Evolutionary conservation across 352 stramenopile species (phyloP).

Genomic region (Phytophthora sojae): DNA sequence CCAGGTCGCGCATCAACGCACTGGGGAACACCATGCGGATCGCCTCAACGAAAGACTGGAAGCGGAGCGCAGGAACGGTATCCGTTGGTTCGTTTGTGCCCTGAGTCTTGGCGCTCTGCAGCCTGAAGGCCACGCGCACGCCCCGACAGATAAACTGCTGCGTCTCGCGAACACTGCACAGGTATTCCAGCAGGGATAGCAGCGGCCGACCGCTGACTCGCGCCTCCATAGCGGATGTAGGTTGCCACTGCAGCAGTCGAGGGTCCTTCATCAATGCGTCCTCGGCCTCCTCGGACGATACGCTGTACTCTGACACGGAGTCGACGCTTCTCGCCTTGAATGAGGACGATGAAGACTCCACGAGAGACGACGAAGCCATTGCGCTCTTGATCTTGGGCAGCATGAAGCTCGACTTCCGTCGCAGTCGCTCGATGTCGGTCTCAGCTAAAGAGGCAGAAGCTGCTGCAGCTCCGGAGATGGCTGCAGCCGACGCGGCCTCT

Average conservation of each 20-base stretch:
- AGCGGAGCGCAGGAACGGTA: conserved; percentile 26
- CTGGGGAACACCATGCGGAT: conserved; percentile 67
- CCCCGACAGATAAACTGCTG: conserved; percentile 64
- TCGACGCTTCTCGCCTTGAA: conserved; percentile 14
- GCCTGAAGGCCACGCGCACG: conserved; percentile 59
- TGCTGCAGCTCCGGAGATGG: conserved; percentile 28
- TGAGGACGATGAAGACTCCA: conserved; percentile 9
- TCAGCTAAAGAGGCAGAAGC: conserved; percentile 32
- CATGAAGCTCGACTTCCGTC: conserved; percentile 59
- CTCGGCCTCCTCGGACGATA: conserved; percentile 36
- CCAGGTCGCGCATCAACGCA: conserved; percentile 52
- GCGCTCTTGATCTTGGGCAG: conserved; percentile 45
- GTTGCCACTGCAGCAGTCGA: conserved; percentile 67
- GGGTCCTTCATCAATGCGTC: conserved; percentile 34
- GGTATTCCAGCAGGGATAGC: conserved; percentile 53
- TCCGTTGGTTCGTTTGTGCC: background rate
- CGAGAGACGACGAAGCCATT: background rate
- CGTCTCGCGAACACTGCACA: conserved; percentile 59
- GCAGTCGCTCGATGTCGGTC: conserved; percentile 33
- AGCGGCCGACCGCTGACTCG: conserved; percentile 45
- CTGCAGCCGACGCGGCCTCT: conserved; percentile 23
- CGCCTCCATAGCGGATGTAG: conserved; percentile 47
- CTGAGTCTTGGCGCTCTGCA: conserved; percentile 31
- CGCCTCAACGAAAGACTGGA: conserved; percentile 46
- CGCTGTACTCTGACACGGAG: conserved; percentile 20